A percentile compares a stretch with the other conserved stretches of the same genome.
Evolutionary conservation across 2,329 filamentous ascomycete species (phyloP).

Genomic region (Epichloe bromicola): DNA sequence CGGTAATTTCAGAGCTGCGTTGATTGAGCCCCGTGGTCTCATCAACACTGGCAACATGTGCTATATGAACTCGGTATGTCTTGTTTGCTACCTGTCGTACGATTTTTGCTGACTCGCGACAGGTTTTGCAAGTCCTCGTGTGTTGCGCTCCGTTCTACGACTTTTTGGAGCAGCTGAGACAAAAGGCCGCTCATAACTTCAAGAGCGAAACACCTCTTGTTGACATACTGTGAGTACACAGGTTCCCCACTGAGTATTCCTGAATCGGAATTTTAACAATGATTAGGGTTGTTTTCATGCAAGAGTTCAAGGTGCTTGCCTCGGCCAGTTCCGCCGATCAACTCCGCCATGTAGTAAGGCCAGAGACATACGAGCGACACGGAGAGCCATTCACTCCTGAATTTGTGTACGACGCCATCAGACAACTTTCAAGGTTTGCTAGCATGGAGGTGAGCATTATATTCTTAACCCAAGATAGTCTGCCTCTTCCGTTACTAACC

Average conservation of each 20-base stretch:
- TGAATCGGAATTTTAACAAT: not conserved
- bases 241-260: not conserved
- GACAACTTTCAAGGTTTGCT: conserved; percentile 73
- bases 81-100: not conserved
- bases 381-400: conserved; percentile 87
- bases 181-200: conserved; percentile 77
- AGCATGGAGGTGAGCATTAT: conserved; percentile 64
- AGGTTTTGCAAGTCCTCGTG: conserved; percentile 91
- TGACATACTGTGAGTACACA: conserved; percentile 65
- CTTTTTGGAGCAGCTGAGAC: conserved; percentile 77
- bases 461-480: not conserved
- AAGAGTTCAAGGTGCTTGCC: conserved; percentile 77
- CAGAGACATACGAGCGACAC: conserved; percentile 74
- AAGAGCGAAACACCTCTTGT: conserved; percentile 89
- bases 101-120: conserved; percentile 20
- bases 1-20: conserved; percentile 53
- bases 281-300: conserved; percentile 81
- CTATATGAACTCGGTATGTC: conserved; percentile 98
- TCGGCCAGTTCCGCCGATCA: conserved; percentile 63
- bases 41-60: conserved; percentile 99
- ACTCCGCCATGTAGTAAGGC: conserved; percentile 61
- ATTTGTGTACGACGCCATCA: conserved; percentile 89
- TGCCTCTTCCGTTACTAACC: not conserved
- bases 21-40: conserved; percentile 83
- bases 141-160: conserved; percentile 92